phyloP scores from a whole-genome alignment of 1,284 basidiomycete genomes.

The Leccinum pallidistipes region DNA sequence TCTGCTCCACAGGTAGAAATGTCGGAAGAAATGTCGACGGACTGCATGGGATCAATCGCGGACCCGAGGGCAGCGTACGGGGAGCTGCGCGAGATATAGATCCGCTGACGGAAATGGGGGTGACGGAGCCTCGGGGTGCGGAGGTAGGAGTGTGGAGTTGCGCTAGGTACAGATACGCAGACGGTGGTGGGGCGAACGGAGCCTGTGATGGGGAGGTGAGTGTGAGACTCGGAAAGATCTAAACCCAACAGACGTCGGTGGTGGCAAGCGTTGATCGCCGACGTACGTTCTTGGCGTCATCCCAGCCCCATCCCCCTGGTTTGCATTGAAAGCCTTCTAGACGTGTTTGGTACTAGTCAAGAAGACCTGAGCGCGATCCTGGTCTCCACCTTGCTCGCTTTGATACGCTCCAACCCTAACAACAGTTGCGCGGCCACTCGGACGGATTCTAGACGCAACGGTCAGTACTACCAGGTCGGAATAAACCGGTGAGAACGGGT shows the following conservation, averaged over 20 bases:
- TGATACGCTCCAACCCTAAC: constrained; percentile 84
- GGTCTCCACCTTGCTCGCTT: constrained; percentile 76
- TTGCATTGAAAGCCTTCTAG: constrained; percentile 73
- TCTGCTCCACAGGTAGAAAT: not conserved
- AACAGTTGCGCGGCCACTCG: constrained; percentile 75
- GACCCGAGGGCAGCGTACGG: too few relatives aligned
- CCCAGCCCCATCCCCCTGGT: constrained; percentile 41
- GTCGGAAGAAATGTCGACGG: not conserved
- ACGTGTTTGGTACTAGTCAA: constrained; percentile 65
- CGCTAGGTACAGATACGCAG: too few relatives aligned
- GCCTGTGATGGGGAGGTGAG: too few relatives aligned
- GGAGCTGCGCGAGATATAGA: constrained; percentile 55
- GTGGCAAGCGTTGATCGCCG: too few relatives aligned
- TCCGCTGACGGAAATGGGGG: constrained; percentile 80
- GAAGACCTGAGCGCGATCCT: constrained; percentile 57
- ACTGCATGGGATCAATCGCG: not conserved
- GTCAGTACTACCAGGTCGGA: constrained; percentile 4
- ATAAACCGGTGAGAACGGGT: not conserved
- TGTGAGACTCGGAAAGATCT: too few relatives aligned
- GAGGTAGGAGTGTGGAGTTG: constrained; percentile 50
- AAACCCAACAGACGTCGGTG: too few relatives aligned
- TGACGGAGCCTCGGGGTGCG: constrained; percentile 55
- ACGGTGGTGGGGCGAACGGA: too few relatives aligned
- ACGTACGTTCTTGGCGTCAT: too few relatives aligned
- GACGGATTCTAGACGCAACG: constrained; percentile 61